Conservation (phyloP, 2,329 filamentous ascomycete species). For the Penicillium paneum region DNA sequence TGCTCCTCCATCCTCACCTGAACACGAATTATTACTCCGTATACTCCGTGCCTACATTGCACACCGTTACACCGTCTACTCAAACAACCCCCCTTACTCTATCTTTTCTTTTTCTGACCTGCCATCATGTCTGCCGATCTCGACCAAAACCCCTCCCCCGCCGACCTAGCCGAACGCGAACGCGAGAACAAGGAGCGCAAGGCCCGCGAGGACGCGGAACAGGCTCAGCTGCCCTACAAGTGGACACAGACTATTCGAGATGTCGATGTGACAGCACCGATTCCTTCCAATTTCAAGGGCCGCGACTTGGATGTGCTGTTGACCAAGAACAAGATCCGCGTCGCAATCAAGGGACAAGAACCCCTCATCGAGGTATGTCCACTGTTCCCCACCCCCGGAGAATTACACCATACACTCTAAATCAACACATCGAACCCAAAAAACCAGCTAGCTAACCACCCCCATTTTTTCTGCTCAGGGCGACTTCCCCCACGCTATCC, state of each 20-base stretch:
- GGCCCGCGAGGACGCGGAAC: slow-evolving; percentile 78
- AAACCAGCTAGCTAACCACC: neutral
- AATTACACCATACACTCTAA: neutral
- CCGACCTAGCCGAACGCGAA: slow-evolving; percentile 48
- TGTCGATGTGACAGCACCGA: slow-evolving; percentile 71
- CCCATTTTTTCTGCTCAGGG: slow-evolving; percentile 55
- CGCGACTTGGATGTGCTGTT: slow-evolving; percentile 80
- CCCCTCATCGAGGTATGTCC: slow-evolving; percentile 71
- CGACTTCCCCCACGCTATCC: slow-evolving; percentile 74
- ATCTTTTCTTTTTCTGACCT: neutral
- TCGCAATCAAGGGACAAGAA: slow-evolving; percentile 83
- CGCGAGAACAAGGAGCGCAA: slow-evolving; percentile 56
- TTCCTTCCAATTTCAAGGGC: slow-evolving; percentile 80
- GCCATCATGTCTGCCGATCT: slow-evolving; percentile 31
- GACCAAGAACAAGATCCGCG: slow-evolving; percentile 72
- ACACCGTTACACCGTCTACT: slow-evolving; percentile 1
- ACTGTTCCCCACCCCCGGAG: neutral
- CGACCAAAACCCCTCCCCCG: slow-evolving; percentile 30
- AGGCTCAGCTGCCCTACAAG: slow-evolving; percentile 90
- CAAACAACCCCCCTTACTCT: neutral
- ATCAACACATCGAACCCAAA: neutral
- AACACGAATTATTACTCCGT: neutral
- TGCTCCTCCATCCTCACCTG: neutral
- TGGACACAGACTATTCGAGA: slow-evolving; percentile 94
- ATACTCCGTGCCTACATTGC: neutral